These are phyloP conservation scores for Aspergillus hancockii DNA, from an alignment of 495 filamentous ascomycete genomes.

Conservation along the genomic window DNA sequence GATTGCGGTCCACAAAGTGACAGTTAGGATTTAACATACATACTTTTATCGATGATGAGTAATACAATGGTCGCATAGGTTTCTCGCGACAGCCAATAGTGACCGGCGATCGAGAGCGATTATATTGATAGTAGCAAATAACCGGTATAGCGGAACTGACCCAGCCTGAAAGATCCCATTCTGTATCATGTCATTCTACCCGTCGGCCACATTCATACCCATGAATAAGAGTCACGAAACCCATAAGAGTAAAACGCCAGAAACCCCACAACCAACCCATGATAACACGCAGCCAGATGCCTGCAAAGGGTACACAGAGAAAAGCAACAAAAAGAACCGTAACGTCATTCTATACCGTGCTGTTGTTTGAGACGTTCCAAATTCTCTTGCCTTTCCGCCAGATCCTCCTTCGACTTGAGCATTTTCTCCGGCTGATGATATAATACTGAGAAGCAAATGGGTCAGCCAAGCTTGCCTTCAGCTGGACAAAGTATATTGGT, in stretches of 20 bases:
- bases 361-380: constrained; percentile 97
- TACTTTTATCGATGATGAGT: background rate
- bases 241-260: constrained; percentile 41
- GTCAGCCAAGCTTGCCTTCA: constrained; percentile 14
- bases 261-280: constrained; percentile 49
- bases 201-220: constrained; percentile 28
- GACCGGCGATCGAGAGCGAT: constrained; percentile 25
- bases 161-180: constrained; percentile 26
- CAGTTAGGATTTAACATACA: background rate
- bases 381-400: constrained; percentile 91
- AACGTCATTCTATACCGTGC: constrained; percentile 92
- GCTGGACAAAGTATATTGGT: background rate
- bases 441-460: constrained; percentile 63
- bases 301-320: constrained; percentile 40
- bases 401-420: constrained; percentile 86
- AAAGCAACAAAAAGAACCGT: constrained; percentile 34
- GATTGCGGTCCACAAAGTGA: background rate
- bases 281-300: constrained; percentile 42
- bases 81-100: constrained; percentile 20
- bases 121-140: constrained; percentile 28
- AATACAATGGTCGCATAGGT: constrained; percentile 14
- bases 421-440: constrained; percentile 99
- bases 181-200: constrained; percentile 27
- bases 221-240: constrained; percentile 34
- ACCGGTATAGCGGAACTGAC: constrained; percentile 21